Evolutionary conservation across 108 stramenopile genomes (phyloP).

Genomic region (Cyclotella distinguenda): DNA sequence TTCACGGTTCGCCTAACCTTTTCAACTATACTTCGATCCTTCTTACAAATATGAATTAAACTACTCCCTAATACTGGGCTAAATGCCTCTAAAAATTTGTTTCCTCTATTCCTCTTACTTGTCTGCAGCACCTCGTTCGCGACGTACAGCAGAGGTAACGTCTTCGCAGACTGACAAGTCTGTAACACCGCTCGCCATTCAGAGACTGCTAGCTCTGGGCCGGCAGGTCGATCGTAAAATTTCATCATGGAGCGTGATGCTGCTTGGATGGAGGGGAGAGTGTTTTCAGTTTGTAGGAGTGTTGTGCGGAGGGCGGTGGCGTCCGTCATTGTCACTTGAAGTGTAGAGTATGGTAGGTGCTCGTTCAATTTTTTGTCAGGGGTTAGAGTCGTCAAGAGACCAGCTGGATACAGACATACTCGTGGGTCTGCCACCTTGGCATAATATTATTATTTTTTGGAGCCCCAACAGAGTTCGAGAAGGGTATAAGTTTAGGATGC

Average conservation of each 20-base stretch:
- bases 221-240: conserved; percentile 68
- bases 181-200: conserved; percentile 81
- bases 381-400: too few relatives aligned
- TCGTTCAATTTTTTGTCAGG: too few relatives aligned
- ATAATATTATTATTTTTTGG: too few relatives aligned
- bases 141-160: conserved; percentile 80
- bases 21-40: conserved; percentile 49
- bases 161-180: conserved; percentile 48
- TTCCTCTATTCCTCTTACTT: conserved; percentile 83
- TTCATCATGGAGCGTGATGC: conserved; percentile 79
- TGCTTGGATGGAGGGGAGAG: conserved; percentile 67
- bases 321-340: conserved; percentile 21
- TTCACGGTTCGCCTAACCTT: conserved; percentile 82
- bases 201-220: conserved; percentile 54
- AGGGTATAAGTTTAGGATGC: too few relatives aligned
- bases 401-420: too few relatives aligned
- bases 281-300: conserved; percentile 43
- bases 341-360: not conserved
- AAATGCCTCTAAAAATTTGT: conserved; percentile 83
- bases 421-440: too few relatives aligned
- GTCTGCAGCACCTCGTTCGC: conserved; percentile 87
- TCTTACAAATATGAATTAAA: conserved; percentile 58
- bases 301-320: conserved; percentile 31
- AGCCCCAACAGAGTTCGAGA: too few relatives aligned
- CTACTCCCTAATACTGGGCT: conserved; percentile 67